Evolutionary conservation across 495 filamentous ascomycete species (phyloP).

Genomic region (Penicillium egyptiacum): DNA sequence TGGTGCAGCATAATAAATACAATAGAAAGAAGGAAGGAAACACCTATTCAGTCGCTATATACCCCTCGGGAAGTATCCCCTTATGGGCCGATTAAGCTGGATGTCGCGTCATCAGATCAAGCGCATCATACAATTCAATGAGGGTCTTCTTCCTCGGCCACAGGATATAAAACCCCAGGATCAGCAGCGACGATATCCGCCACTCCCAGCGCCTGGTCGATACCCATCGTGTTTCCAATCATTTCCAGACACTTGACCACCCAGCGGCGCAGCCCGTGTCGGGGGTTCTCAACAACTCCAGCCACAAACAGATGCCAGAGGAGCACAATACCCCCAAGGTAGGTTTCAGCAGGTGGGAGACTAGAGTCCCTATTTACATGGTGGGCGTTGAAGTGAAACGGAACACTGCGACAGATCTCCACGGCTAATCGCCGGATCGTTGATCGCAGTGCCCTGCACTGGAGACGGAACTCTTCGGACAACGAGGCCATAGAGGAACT

Average conservation of each 20-base stretch:
- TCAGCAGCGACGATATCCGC: conserved; percentile 38
- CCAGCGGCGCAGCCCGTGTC: conserved; percentile 43
- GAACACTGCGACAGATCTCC: conserved; percentile 49
- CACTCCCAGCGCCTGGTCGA: conserved; percentile 49
- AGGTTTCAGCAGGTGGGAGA: conserved; percentile 28
- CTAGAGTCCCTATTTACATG: conserved; percentile 9
- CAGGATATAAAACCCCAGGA: conserved; percentile 28
- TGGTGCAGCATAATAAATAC: background rate
- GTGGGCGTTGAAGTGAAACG: conserved; percentile 38
- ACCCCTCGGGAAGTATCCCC: background rate
- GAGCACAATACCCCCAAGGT: conserved; percentile 44
- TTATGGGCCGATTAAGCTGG: background rate
- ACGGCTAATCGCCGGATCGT: conserved; percentile 38
- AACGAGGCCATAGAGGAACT: conserved; percentile 16
- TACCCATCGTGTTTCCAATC: conserved; percentile 48
- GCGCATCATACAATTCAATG: background rate
- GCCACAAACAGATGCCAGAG: conserved; percentile 52
- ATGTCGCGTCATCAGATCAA: conserved; percentile 5
- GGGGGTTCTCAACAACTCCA: conserved; percentile 35
- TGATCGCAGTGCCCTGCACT: conserved; percentile 36
- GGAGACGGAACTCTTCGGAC: conserved; percentile 34
- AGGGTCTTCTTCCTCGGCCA: conserved; percentile 16
- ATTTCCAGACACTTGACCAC: conserved; percentile 40
- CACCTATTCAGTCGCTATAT: background rate
- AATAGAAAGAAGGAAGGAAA: background rate